Evolutionary conservation across 805 yeast genomes (phyloP).

Genomic region (Yarrowia sp.): DNA sequence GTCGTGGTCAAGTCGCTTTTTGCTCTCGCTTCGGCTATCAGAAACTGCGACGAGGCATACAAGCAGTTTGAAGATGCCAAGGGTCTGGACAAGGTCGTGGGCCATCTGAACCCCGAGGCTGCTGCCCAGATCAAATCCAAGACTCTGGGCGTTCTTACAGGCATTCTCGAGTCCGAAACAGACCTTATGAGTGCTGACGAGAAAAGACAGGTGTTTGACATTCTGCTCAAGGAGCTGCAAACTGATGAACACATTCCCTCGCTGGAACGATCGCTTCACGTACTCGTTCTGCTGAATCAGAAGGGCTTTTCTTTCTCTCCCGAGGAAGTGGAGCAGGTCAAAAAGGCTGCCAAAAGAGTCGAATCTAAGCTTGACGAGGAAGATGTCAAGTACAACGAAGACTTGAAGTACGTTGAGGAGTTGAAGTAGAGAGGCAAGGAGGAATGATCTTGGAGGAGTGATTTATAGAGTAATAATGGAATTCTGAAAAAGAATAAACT

Average conservation of each 20-base stretch:
- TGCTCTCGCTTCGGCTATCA: conserved; percentile 68
- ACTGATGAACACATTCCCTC: conserved; percentile 33
- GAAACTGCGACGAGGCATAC: conserved; percentile 62
- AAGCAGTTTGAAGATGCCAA: conserved; percentile 49
- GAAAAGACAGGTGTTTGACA: conserved; percentile 25
- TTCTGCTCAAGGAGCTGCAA: conserved; percentile 27
- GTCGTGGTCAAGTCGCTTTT: conserved; percentile 61
- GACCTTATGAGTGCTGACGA: conserved; percentile 27
- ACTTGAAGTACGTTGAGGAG: conserved; percentile 20
- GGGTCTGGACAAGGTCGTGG: conserved; percentile 61
- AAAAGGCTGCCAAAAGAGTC: conserved; percentile 3
- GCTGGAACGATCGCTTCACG: conserved; percentile 36
- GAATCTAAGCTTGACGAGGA: conserved; percentile 15
- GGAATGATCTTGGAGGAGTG: not conserved
- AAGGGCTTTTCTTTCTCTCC: conserved; percentile 28
- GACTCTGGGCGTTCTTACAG: conserved; percentile 29
- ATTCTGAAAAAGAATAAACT: too few species aligned
- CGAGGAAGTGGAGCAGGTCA: not conserved
- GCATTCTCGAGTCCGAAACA: conserved; percentile 31
- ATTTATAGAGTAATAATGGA: not conserved
- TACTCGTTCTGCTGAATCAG: conserved; percentile 27
- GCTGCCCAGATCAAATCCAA: conserved; percentile 26
- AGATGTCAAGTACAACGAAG: conserved; percentile 25
- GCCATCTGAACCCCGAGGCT: conserved; percentile 28
- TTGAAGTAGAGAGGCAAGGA: not conserved